phyloP scores from a whole-genome alignment of 2,329 filamentous ascomycete genomes.

The Fusarium mangiferae region DNA sequence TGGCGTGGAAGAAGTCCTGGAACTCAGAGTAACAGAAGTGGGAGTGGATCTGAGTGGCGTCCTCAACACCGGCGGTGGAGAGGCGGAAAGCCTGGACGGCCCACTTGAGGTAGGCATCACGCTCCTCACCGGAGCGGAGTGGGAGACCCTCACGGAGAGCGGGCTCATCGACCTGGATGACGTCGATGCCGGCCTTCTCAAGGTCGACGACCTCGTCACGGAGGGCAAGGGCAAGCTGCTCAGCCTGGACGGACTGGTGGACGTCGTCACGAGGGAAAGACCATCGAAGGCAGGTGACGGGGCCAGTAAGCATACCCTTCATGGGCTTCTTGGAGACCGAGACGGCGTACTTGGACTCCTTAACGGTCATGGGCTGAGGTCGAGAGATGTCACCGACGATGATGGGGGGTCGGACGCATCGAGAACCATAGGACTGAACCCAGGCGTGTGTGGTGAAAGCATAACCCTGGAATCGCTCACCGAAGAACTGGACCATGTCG shows the following conservation, averaged over 20 bases:
- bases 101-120: constrained; percentile 96
- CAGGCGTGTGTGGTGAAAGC: constrained; percentile 99
- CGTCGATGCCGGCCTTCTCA: constrained; percentile 93
- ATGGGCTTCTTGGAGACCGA: constrained; percentile 98
- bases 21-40: constrained; percentile 99
- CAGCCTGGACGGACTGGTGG: constrained; percentile 98
- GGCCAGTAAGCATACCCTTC: constrained; percentile 99
- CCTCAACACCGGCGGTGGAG: constrained; percentile 89
- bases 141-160: constrained; percentile 99
- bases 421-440: constrained; percentile 98
- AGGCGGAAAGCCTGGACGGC: constrained; percentile 98
- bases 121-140: constrained; percentile 91
- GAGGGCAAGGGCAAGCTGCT: constrained; percentile 97
- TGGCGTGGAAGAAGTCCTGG: constrained; percentile 99
- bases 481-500: constrained; percentile 99
- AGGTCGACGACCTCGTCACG: constrained; percentile 99
- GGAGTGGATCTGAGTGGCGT: constrained; percentile 99
- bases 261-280: constrained; percentile 99
- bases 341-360: constrained; percentile 99
- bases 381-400: constrained; percentile 99
- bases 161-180: constrained; percentile 99
- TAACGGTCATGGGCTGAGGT: constrained; percentile 97
- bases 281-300: constrained; percentile 98
- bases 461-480: constrained; percentile 95
- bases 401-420: constrained; percentile 97